Evolutionary conservation across 495 filamentous ascomycete genomes (phyloP).

Genomic region (Penicillium angulare): DNA sequence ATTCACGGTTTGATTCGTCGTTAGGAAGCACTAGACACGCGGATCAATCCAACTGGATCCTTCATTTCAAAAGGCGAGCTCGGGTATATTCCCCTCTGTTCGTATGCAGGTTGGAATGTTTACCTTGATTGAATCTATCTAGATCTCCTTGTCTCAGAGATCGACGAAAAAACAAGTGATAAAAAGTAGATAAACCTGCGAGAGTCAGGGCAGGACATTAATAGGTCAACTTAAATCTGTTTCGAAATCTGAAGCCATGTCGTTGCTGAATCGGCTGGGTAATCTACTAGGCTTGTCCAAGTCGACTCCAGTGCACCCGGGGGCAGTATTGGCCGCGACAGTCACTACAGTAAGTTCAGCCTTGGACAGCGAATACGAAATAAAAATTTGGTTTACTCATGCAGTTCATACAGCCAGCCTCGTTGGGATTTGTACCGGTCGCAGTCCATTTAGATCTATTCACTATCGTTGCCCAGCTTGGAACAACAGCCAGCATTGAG

Average conservation of each 20-base stretch:
- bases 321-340: constrained; percentile 26
- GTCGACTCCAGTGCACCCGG: constrained; percentile 15
- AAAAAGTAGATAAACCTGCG: too few species aligned
- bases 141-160: too few species aligned
- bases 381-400: not conserved
- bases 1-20: too few species aligned
- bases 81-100: too few species aligned
- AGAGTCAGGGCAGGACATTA: too few species aligned
- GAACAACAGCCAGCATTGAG: constrained; percentile 20
- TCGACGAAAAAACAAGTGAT: too few species aligned
- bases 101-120: too few species aligned
- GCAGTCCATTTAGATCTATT: constrained; percentile 37
- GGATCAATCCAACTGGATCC: too few species aligned
- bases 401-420: constrained; percentile 21
- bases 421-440: constrained; percentile 38
- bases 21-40: too few species aligned
- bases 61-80: too few species aligned
- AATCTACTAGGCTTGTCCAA: constrained; percentile 14
- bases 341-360: constrained; percentile 25
- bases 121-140: too few species aligned
- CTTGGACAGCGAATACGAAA: not conserved
- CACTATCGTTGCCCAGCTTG: constrained; percentile 20
- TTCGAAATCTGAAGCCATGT: too few species aligned
- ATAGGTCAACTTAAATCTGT: not conserved
- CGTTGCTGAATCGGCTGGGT: constrained; percentile 19